A percentile compares a stretch with the other conserved stretches of the same genome.
These are phyloP conservation scores for Leptodontidium sp. DNA, from an alignment of 2,329 filamentous ascomycete species.

Conservation along the genomic window DNA sequence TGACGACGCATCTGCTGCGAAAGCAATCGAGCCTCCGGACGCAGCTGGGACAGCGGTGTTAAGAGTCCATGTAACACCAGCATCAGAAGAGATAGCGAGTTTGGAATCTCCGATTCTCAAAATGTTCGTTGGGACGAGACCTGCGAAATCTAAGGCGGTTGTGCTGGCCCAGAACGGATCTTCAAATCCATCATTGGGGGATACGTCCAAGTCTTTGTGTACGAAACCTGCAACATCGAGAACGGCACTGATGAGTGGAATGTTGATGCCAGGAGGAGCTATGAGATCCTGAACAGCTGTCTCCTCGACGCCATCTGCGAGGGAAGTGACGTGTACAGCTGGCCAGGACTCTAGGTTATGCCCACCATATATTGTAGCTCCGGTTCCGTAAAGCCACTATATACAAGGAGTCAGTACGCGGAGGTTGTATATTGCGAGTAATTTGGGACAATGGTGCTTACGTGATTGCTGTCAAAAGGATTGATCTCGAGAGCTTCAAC, in stretches of 20 bases:
- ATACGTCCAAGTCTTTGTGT: conserved; percentile 22
- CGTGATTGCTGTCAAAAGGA: conserved; percentile 63
- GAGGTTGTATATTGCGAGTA: not conserved
- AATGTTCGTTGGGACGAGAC: too few relatives aligned
- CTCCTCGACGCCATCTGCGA: conserved; percentile 43
- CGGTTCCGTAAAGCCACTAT: conserved; percentile 64
- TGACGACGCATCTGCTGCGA: conserved; percentile 27
- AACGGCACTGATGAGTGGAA: conserved; percentile 38
- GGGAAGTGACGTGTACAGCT: conserved; percentile 25
- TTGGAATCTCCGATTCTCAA: too few relatives aligned
- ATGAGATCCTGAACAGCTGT: conserved; percentile 36
- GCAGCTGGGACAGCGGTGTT: too few relatives aligned
- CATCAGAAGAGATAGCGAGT: too few relatives aligned
- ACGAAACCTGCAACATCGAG: conserved; percentile 41
- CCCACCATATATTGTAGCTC: conserved; percentile 49
- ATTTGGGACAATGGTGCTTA: too few relatives aligned
- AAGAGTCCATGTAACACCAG: too few relatives aligned
- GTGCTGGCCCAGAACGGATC: too few relatives aligned
- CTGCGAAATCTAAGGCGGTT: too few relatives aligned
- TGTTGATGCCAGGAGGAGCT: conserved; percentile 34
- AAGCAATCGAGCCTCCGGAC: conserved; percentile 20
- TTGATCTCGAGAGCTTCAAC: conserved; percentile 66
- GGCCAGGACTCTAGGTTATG: conserved; percentile 48
- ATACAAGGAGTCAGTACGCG: not conserved
- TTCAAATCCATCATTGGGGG: conserved; percentile 7